phyloP scores from a whole-genome alignment of 208 protist species.

The Acanthamoeba healyi region DNA sequence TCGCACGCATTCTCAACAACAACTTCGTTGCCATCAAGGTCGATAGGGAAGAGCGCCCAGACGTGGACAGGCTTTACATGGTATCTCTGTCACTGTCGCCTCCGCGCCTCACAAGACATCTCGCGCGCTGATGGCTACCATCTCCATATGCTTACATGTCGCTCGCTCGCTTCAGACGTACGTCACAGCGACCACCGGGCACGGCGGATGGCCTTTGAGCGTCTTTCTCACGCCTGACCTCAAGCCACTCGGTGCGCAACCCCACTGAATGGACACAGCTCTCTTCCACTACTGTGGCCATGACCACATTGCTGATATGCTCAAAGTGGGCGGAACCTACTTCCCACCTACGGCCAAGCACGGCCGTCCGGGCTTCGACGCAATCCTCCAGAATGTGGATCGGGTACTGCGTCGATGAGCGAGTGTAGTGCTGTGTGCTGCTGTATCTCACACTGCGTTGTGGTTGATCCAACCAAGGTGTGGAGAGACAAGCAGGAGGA shows the following conservation, averaged over 20 bases:
- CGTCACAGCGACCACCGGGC: conserved; percentile 38
- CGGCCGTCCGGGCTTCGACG: conserved; percentile 25
- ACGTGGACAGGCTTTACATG: conserved; percentile 83
- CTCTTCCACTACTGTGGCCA: neutral
- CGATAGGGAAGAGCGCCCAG: conserved; percentile 82
- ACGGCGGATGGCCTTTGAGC: conserved; percentile 79
- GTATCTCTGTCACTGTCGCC: neutral
- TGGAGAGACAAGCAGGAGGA: neutral
- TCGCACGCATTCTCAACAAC: conserved; percentile 74
- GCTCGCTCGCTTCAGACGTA: conserved; percentile 18
- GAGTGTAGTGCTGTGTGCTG: neutral
- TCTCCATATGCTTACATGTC: neutral
- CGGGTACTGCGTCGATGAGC: neutral
- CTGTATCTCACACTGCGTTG: neutral
- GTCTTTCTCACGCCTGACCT: conserved; percentile 78
- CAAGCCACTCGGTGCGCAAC: conserved; percentile 74
- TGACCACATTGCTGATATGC: neutral
- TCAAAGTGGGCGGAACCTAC: conserved; percentile 68
- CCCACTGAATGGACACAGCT: neutral
- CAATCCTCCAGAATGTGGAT: neutral
- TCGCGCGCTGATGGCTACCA: too few relatives aligned
- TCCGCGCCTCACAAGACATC: too few relatives aligned
- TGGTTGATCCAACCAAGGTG: too few relatives aligned
- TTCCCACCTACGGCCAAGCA: conserved; percentile 29
- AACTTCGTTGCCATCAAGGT: conserved; percentile 85